A percentile compares a stretch with the other conserved stretches of the same genome.
Evolutionary conservation across 2,329 filamentous ascomycete species (phyloP).

Genomic region (Apiospora hydei): DNA sequence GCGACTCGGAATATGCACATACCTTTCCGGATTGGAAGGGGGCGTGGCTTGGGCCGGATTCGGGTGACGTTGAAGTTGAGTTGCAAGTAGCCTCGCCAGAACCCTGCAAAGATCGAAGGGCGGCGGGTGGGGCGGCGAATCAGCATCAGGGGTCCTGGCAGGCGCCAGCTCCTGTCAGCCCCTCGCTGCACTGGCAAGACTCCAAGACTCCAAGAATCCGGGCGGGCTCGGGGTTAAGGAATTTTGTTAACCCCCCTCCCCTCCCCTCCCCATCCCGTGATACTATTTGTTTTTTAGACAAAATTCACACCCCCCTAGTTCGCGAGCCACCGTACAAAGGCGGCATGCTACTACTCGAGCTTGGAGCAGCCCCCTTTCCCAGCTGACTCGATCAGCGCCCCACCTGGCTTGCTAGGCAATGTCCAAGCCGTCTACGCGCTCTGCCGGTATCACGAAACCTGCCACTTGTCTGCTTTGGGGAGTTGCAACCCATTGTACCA

Average conservation of each 20-base stretch:
- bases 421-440: not conserved
- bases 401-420: not conserved
- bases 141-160: slow-evolving; percentile 14
- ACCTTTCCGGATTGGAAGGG: not conserved
- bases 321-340: not conserved
- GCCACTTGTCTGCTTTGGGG: slow-evolving; percentile 12
- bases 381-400: slow-evolving; percentile 20
- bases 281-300: not conserved
- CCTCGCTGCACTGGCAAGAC: not conserved
- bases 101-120: slow-evolving; percentile 16
- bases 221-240: slow-evolving; percentile 10
- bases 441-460: slow-evolving; percentile 16
- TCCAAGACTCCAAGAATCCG: not conserved
- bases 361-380: slow-evolving; percentile 21
- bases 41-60: not conserved
- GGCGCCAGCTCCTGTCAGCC: slow-evolving; percentile 8
- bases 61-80: slow-evolving; percentile 18
- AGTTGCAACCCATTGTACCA: slow-evolving; percentile 17
- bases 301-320: slow-evolving; percentile 9
- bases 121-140: not conserved
- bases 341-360: slow-evolving; percentile 15
- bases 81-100: not conserved
- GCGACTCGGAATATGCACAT: not conserved
- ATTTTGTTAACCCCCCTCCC: not conserved
- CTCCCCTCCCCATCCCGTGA: not conserved